Conservation (phyloP, 768 basidiomycete genomes). For the Suillus weaverae region DNA sequence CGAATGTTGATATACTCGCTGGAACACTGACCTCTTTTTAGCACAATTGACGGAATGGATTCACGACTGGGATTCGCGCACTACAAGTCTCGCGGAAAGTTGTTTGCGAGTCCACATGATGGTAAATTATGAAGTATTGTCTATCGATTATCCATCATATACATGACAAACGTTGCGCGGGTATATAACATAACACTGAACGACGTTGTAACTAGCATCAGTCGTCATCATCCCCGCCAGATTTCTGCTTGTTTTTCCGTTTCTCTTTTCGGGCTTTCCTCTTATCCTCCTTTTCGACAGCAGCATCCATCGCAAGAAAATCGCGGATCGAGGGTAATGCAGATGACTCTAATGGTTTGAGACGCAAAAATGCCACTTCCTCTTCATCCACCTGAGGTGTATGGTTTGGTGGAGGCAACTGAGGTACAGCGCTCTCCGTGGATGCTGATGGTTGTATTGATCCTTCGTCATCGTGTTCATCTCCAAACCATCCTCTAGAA, state of each 20-base stretch:
- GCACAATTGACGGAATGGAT: constrained; percentile 77
- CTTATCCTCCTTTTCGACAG: constrained; percentile 63
- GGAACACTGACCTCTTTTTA: constrained; percentile 25
- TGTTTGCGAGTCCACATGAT: constrained; percentile 25
- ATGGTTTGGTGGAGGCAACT: constrained; percentile 16
- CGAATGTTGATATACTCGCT: background rate
- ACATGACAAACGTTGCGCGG: background rate
- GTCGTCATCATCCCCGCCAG: constrained; percentile 34
- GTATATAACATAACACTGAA: constrained; percentile 3
- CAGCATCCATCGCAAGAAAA: constrained; percentile 75
- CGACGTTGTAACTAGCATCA: constrained; percentile 15
- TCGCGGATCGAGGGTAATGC: constrained; percentile 81
- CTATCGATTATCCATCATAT: background rate
- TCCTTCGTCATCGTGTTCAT: constrained; percentile 33
- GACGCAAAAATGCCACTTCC: constrained; percentile 51
- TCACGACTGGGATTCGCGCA: constrained; percentile 62
- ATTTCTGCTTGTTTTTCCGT: constrained; percentile 47
- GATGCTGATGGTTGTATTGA: background rate
- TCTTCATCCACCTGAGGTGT: constrained; percentile 34
- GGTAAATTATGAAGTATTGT: constrained; percentile 5
- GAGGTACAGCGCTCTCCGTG: constrained; percentile 10
- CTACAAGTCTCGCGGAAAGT: constrained; percentile 57
- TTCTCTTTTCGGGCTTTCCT: constrained; percentile 77
- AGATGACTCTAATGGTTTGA: constrained; percentile 78
- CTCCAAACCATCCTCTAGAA: constrained; percentile 47